Conservation (phyloP, 768 basidiomycete genomes). For the Trichaptum fuscoviolaceum region DNA sequence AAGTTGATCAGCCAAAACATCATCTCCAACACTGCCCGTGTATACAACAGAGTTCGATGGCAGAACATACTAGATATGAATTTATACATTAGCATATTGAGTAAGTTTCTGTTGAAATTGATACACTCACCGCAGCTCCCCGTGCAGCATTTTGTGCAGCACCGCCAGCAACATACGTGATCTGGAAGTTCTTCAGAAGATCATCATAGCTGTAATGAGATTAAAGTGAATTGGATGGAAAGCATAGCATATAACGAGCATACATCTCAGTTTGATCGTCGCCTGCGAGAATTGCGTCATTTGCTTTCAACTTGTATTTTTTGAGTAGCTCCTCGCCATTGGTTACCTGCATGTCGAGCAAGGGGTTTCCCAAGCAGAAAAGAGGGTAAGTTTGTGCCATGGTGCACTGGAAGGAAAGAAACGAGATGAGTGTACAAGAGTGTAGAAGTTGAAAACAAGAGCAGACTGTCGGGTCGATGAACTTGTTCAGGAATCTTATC, state of each 20-base stretch:
- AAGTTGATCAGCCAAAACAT: conserved; percentile 86
- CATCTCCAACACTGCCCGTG: conserved; percentile 91
- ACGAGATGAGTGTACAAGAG: conserved; percentile 1
- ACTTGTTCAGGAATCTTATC: background rate
- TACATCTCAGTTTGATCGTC: conserved; percentile 87
- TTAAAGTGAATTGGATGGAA: conserved; percentile 6
- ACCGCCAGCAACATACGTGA: conserved; percentile 94
- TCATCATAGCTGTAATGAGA: conserved; percentile 72
- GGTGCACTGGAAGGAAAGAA: conserved; percentile 12
- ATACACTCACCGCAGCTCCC: conserved; percentile 77
- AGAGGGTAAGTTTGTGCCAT: conserved; percentile 53
- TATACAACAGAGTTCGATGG: conserved; percentile 87
- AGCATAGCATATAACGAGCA: conserved; percentile 20
- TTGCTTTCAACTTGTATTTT: conserved; percentile 88
- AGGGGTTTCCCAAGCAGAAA: conserved; percentile 92
- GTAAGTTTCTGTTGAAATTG: conserved; percentile 5
- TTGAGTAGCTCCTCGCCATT: conserved; percentile 78
- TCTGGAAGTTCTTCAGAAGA: conserved; percentile 64
- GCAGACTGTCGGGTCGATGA: background rate
- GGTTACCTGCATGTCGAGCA: conserved; percentile 92
- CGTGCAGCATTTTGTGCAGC: conserved; percentile 96
- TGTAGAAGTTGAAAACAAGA: conserved; percentile 10
- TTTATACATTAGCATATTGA: conserved; percentile 12
- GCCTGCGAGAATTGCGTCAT: conserved; percentile 94
- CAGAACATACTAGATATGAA: conserved; percentile 71